Evolutionary conservation across 306 rosid genomes (phyloP).

Genomic region (Boehmeria nivea): DNA sequence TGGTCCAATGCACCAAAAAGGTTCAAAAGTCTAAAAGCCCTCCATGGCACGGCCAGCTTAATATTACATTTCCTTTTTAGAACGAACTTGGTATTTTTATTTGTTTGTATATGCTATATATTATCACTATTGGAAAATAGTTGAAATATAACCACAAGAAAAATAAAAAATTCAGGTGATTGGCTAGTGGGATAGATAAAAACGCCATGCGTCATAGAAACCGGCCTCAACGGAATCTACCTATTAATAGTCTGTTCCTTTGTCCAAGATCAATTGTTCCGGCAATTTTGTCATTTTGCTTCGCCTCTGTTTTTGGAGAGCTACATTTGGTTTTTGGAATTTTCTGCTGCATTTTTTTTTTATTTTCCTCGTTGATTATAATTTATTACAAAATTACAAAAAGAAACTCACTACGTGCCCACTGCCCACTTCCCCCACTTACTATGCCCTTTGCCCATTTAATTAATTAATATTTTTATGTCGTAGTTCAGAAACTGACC

Average conservation of each 20-base stretch:
- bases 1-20: no score
- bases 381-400: neutral
- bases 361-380: no score
- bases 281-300: constrained; percentile 24
- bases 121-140: neutral
- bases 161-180: neutral
- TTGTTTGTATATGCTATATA: neutral
- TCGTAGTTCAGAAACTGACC: no score
- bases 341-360: neutral
- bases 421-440: neutral
- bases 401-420: neutral
- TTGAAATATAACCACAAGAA: neutral
- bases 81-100: no score
- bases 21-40: no score
- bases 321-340: neutral
- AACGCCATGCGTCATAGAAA: constrained; percentile 6
- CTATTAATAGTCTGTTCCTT: constrained; percentile 31
- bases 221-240: constrained; percentile 30
- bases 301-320: constrained; percentile 10
- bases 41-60: no score
- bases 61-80: no score
- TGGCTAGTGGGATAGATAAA: neutral
- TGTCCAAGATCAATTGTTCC: constrained; percentile 8
- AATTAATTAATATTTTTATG: no score
- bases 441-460: constrained; percentile 13